Evolutionary conservation across 345 rosid genomes (phyloP).

Genomic region (Geranium brycei): DNA sequence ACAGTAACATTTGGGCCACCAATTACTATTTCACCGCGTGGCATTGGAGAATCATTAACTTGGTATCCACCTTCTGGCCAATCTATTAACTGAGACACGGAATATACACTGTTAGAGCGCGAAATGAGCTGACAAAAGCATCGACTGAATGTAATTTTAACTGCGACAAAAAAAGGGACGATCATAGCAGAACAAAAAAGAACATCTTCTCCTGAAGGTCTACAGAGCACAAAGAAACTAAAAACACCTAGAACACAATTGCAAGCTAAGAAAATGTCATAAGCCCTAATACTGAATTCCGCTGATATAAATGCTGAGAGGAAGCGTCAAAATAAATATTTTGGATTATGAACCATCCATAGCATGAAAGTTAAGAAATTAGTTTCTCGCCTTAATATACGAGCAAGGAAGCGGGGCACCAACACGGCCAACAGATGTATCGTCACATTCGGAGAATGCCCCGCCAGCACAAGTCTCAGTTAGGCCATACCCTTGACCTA

Average conservation of each 20-base stretch:
- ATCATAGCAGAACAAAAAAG: too few relatives aligned
- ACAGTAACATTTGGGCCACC: slow-evolving; percentile 88
- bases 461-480: slow-evolving; percentile 99
- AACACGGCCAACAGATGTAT: slow-evolving; percentile 89
- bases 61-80: slow-evolving; percentile 95
- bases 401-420: slow-evolving; percentile 97
- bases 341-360: too few relatives aligned
- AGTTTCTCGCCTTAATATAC: slow-evolving; percentile 57
- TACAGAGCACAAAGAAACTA: too few relatives aligned
- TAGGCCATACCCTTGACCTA: slow-evolving; percentile 96
- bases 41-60: slow-evolving; percentile 62
- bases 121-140: too few relatives aligned
- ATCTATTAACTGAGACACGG: slow-evolving; percentile 61
- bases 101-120: not conserved
- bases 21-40: slow-evolving; percentile 91
- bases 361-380: not conserved
- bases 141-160: too few relatives aligned
- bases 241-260: too few relatives aligned
- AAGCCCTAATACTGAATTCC: not conserved
- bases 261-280: too few relatives aligned
- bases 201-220: too few relatives aligned
- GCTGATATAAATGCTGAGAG: too few relatives aligned
- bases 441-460: slow-evolving; percentile 90
- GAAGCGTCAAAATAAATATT: too few relatives aligned
- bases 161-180: too few relatives aligned